Conservation (phyloP, 202 grass and related monocot genomes). For the Cymbopogon flexuosus region DNA sequence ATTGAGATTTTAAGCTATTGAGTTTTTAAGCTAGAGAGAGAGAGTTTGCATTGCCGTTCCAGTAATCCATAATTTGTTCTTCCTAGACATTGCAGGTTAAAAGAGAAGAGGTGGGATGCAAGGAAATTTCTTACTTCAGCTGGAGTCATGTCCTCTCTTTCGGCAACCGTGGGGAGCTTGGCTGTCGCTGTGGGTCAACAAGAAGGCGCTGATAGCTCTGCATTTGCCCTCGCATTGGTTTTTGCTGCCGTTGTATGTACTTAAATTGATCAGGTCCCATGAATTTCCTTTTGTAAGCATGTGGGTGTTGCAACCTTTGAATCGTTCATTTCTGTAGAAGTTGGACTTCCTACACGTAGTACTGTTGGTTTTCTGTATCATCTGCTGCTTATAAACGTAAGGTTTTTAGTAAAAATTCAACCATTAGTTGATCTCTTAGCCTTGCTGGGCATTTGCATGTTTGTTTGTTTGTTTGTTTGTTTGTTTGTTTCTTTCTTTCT, state of each 20-base stretch:
- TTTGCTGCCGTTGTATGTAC: conserved; percentile 83
- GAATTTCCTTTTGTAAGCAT: conserved; percentile 35
- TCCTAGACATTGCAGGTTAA: conserved; percentile 93
- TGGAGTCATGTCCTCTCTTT: conserved; percentile 88
- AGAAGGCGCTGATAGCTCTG: conserved; percentile 70
- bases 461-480: too few relatives aligned
- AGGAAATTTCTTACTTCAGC: conserved; percentile 77
- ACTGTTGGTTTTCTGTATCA: neutral
- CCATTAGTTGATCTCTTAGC: neutral
- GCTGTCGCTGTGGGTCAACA: conserved; percentile 67
- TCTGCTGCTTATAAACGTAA: neutral
- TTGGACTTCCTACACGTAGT: neutral
- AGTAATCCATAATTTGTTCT: conserved; percentile 44
- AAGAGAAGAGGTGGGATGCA: conserved; percentile 95
- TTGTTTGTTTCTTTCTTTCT: neutral
- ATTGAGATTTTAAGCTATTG: neutral
- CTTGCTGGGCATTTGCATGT: neutral
- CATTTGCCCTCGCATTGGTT: conserved; percentile 72
- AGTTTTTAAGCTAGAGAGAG: neutral
- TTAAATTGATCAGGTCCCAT: neutral
- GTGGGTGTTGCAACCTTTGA: neutral
- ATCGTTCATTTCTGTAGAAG: neutral
- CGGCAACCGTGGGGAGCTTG: conserved; percentile 66
- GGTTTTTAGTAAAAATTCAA: conserved; percentile 3
- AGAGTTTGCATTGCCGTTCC: neutral